Evolutionary conservation across 306 rosid genomes (phyloP), one percentile per base, ranked within the genome.

Genomic region (Trifolium fragiferum): DNA sequence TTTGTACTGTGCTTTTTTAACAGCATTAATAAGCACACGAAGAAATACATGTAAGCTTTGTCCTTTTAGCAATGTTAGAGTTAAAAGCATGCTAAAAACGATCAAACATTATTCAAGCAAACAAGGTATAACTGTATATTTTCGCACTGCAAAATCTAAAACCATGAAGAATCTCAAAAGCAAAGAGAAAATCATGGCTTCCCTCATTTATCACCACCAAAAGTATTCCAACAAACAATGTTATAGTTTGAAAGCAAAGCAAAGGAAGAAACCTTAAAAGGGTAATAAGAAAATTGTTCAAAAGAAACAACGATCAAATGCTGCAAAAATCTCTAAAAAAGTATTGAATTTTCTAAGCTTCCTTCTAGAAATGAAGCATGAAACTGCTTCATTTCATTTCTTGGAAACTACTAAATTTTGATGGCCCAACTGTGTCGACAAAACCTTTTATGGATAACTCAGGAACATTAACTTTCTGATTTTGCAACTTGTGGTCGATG

Each of bases 401-500:
- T 65, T 72, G 85, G 74, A 83, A 75, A 81, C 83, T 59, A 47
- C 74, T 80, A 79, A 93, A 89, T 20, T 77, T 86, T n/a, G 98
- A 90, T 6, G 94, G 86, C 59, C 88, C 91, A 61, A 89, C 93
- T 6, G 86, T 79, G 84, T 90, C 90, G 5, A 30, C 21, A 77
- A 88, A 90, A 49, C 98, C 98, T 84, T 80, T 88, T 70, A 93
- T 46, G 13, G 96, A 93, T 70, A 89, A 43, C 68, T 90, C 92
- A 2, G 98, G 96, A 23, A 80, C 85, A 5, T 82, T 19, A 20
- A 60, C 74, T 5, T 80, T 82, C 82, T 76, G 81, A 70, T 79
- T 77, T 57, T 78, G 78, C 77, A 84, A 75, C 32, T 87, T 92
- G 14, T 90, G 87, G 89, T 93, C 98, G 1, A 89, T 68, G 84